Evolutionary conservation across 2,329 filamentous ascomycete genomes (phyloP), one percentile per base, ranked within the genome.

Genomic region (Ploettnerulaceae sp.): DNA sequence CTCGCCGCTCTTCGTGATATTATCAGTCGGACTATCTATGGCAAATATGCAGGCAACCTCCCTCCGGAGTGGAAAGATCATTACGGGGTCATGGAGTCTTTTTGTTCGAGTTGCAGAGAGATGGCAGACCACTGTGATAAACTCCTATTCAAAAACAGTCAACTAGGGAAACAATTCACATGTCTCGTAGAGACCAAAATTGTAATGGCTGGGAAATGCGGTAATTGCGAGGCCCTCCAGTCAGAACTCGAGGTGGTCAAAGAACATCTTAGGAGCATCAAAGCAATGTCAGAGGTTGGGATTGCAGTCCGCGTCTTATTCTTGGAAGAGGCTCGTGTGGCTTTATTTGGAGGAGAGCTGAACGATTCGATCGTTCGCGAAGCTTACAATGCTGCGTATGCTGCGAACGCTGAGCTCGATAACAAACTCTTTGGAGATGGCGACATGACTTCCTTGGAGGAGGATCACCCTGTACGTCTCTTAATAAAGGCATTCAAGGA

Each of bases 311-410:
- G 36, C n/a, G n/a, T 39, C 7, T 17, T 18, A 12, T 39, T 39
- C 14, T 15, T 39, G 4, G 36, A 39, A 25, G 36, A 39, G 24
- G 36, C 36, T n/a, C 36, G 36, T 25, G 36, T 25, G 11, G 36
- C 36, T 5, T 15, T 39, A 5, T 22, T 17, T 8, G 24, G 36
- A 1, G 36, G 28, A 6, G 9, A 20, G 14, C 36, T 25, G 21
- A 28, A 39, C 28, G 36, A 17, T 2, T 18, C 9, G 18, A 39
- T 39, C 9, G 15, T 39, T 5, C 24, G 22, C 7, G 36, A 39
- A 12, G 36, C 22, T 12, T 7, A 18, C 1, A 26, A 26, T 18
- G 36, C 24, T 18, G 22, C 36, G 18, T 15, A 25, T 5, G 36
- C 21, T 18, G 36, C 36, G 24, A 39, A 39, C 28, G 36, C 22